Evolutionary conservation across 306 rosid species (phyloP).

Genomic region (Cucumis melo): DNA sequence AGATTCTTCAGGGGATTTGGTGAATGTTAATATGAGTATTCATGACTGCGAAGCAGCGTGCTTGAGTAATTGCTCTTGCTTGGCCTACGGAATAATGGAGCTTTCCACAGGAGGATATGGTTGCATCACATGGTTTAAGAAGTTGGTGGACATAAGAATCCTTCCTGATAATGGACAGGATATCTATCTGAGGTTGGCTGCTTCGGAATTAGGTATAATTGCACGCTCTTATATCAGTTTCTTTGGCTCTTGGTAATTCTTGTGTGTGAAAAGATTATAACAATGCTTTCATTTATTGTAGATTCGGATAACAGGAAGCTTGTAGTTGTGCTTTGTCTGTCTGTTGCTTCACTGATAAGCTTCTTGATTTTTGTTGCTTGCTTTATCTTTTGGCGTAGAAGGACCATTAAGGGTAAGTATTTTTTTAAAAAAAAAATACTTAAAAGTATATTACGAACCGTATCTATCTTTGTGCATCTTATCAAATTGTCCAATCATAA

Average conservation of each 20-base stretch:
- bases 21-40: background rate
- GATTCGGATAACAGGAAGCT: background rate
- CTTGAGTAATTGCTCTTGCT: conserved; percentile 17
- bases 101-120: background rate
- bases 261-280: background rate
- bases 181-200: conserved; percentile 3
- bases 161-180: background rate
- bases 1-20: background rate
- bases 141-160: conserved; percentile 14
- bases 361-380: background rate
- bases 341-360: background rate
- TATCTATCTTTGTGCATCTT: no score
- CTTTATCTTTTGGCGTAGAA: background rate
- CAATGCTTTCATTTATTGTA: background rate
- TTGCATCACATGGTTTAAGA: conserved; percentile 21
- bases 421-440: background rate
- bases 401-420: background rate
- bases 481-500: no score
- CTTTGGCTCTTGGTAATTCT: background rate
- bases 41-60: conserved; percentile 9
- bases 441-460: no score
- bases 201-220: background rate
- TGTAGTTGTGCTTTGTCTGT: background rate
- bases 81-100: conserved; percentile 9
- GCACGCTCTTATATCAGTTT: background rate